Base-by-base conservation (phyloP, 768 basidiomycete genomes). In the Xerocomellus amylosporus region DNA sequence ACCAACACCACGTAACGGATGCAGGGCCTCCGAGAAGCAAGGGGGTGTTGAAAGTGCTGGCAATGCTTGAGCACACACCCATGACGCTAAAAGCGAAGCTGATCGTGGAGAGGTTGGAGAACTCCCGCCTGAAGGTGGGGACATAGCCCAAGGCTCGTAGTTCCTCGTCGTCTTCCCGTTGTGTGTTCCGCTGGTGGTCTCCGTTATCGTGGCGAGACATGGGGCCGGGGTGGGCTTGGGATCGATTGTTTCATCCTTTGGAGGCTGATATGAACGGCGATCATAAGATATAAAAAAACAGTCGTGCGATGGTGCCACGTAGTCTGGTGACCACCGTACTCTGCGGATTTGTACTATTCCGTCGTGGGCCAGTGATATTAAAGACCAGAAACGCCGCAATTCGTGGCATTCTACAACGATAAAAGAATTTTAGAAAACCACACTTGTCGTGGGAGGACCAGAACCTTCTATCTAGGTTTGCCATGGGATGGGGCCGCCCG, bases 61-160 rank as follows among this genome's bases (percentile, higher is more conserved):
- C 73, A 14, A 74, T 66, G n/a, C 70, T 71, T 9, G 74, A 73
- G 46, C 68, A 72, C 24, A 74, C 62, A 13, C 73, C 70, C 74
- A 73, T 64, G 58, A 73, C 69, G 42, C 64, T 67, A 43, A 65
- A 72, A 4, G 69, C 62, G 28, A 65, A 74, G 56, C 66, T 64
- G 47, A 70, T 67, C 45, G 72, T 73, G 8, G 69, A 64, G 17
- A 76, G 61, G 41, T 73, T 76, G 40, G 74, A 69, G 51, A 79
- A 79, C 64, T 79, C 78, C 28, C 77, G 67, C 8, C 67, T 66
- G 62, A 79, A 79, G 26, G 71, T 63, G 1, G 71, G 70, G 17
- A 45, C 58, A 37, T 69, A 69, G 34, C 68, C 68, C 63, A 71
- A 40, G 3, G 70, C 70, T 39, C 63, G 61, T 4, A 69, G 51